Conservation (phyloP, 805 yeast genomes). For the Sugiyamaella lignohabitans region DNA sequence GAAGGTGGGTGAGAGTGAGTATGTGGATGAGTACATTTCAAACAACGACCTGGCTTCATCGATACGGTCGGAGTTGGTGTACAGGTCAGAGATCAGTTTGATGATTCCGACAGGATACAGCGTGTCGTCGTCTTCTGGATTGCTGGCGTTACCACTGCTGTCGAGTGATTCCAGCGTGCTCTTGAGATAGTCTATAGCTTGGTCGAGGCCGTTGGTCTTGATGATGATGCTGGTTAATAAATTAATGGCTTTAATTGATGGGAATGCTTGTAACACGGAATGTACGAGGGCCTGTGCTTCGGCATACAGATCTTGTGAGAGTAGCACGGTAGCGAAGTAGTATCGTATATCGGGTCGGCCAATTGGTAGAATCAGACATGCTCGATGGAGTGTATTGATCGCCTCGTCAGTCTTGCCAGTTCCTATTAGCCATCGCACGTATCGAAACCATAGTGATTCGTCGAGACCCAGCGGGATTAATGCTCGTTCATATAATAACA, state of each 20-base stretch:
- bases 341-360: constrained; percentile 25
- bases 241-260: not conserved
- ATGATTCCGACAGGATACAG: not conserved
- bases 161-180: not conserved
- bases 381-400: constrained; percentile 46
- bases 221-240: not conserved
- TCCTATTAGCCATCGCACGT: constrained; percentile 46
- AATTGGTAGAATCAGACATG: constrained; percentile 33
- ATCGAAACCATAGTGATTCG: constrained; percentile 63
- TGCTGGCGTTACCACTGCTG: not conserved
- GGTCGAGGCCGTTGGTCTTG: not conserved
- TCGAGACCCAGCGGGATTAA: constrained; percentile 46
- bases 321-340: constrained; percentile 30
- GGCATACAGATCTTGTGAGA: constrained; percentile 23
- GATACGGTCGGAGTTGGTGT: not conserved
- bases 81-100: not conserved
- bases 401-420: constrained; percentile 31
- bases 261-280: not conserved
- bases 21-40: not conserved
- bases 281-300: constrained; percentile 17
- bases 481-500: constrained; percentile 62
- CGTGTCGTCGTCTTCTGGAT: not conserved
- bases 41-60: not conserved
- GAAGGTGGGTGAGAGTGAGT: not conserved
- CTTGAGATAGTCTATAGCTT: not conserved